A percentile compares a stretch with the other conserved stretches of the same genome.
phyloP scores from a whole-genome alignment of 495 filamentous ascomycete genomes.

The Choiromyces venosus region DNA sequence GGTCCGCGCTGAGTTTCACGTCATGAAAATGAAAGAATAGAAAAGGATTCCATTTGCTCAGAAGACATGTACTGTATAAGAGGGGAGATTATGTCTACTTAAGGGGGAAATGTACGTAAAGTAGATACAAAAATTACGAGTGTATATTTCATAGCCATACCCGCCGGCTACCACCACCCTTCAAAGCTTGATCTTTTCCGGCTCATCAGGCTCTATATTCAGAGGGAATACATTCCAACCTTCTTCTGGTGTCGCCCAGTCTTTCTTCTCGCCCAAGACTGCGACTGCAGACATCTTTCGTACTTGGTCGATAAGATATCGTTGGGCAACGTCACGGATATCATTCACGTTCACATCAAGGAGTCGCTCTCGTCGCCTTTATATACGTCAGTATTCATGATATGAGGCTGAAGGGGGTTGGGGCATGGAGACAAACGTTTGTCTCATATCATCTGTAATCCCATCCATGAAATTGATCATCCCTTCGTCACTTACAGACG shows the following conservation, averaged over 20 bases:
- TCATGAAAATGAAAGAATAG: background rate
- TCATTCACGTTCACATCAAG: slow-evolving; percentile 79
- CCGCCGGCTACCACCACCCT: background rate
- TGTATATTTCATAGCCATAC: background rate
- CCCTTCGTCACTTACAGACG: slow-evolving; percentile 81
- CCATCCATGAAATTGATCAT: slow-evolving; percentile 78
- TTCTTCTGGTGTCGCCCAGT: slow-evolving; percentile 55
- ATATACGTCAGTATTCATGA: slow-evolving; percentile 4
- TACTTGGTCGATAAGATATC: slow-evolving; percentile 70
- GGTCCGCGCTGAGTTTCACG: slow-evolving; percentile 18
- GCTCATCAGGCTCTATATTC: slow-evolving; percentile 46
- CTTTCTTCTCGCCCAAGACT: slow-evolving; percentile 79
- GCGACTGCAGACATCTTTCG: slow-evolving; percentile 53
- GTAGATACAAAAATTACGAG: slow-evolving; percentile 2
- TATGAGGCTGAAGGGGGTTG: background rate
- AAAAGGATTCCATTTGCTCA: background rate
- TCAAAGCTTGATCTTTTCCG: slow-evolving; percentile 21
- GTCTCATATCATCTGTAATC: slow-evolving; percentile 82
- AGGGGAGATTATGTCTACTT: background rate
- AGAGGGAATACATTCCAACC: slow-evolving; percentile 48
- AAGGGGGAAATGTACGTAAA: background rate
- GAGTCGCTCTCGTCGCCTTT: slow-evolving; percentile 68
- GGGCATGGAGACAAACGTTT: slow-evolving; percentile 45
- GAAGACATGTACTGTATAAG: background rate
- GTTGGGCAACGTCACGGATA: slow-evolving; percentile 72